A percentile compares a stretch with the other conserved stretches of the same genome.
These are phyloP conservation scores for Apiospora malaysiana DNA, from an alignment of 2,329 filamentous ascomycete species.

Conservation along the genomic window DNA sequence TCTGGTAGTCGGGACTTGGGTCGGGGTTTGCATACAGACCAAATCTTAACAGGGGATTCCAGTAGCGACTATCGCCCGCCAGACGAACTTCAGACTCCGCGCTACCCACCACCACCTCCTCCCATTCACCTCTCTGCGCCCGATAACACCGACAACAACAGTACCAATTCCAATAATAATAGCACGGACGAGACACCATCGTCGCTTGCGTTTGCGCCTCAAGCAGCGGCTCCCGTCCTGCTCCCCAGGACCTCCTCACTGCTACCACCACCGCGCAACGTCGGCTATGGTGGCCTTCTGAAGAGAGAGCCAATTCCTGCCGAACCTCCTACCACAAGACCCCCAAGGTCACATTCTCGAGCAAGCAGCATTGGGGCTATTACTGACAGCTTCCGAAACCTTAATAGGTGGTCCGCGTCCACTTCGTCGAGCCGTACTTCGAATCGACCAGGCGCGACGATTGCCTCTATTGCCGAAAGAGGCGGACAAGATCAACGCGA, in stretches of 20 bases:
- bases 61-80: constrained; percentile 19
- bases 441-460: constrained; percentile 25
- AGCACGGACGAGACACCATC: constrained; percentile 26
- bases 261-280: constrained; percentile 33
- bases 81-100: constrained; percentile 23
- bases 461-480: constrained; percentile 9
- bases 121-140: not conserved
- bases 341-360: constrained; percentile 31
- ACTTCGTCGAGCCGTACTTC: constrained; percentile 56
- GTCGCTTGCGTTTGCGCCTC: constrained; percentile 27
- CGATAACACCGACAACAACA: constrained; percentile 20
- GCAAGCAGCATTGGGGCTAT: constrained; percentile 35
- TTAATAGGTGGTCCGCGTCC: constrained; percentile 60
- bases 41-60: constrained; percentile 22
- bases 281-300: constrained; percentile 28
- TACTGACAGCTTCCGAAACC: constrained; percentile 53
- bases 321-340: constrained; percentile 28
- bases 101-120: not conserved
- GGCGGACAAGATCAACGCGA: constrained; percentile 22
- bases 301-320: constrained; percentile 17
- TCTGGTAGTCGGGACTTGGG: constrained; percentile 18
- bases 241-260: constrained; percentile 34
- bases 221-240: constrained; percentile 18
- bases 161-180: constrained; percentile 20
- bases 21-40: constrained; percentile 10